A percentile compares a stretch with the other conserved stretches of the same genome.
Conservation (phyloP, 2,329 filamentous ascomycete genomes). For the Colletotrichum chlorophyti region DNA sequence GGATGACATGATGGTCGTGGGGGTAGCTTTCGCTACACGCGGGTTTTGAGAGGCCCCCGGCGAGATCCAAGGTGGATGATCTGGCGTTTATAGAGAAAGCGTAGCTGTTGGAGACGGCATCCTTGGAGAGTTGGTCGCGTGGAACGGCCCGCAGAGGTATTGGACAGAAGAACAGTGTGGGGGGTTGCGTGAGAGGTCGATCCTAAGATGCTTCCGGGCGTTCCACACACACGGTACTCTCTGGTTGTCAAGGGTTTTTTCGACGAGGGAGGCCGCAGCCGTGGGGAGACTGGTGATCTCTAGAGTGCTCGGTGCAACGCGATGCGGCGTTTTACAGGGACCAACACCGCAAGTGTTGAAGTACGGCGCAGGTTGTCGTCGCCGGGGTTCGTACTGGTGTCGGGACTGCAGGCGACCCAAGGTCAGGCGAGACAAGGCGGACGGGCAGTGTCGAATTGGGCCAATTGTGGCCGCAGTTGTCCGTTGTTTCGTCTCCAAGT, state of each 20-base stretch:
- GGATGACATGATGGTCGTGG: slow-evolving; percentile 37
- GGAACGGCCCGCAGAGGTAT: slow-evolving; percentile 30
- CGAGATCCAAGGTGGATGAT: slow-evolving; percentile 24
- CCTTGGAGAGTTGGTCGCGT: slow-evolving; percentile 30
- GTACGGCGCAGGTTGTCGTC: slow-evolving; percentile 9
- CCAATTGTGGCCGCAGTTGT: slow-evolving; percentile 27
- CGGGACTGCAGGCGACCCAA: slow-evolving; percentile 21
- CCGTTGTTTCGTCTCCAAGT: slow-evolving; percentile 18
- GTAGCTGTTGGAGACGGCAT: slow-evolving; percentile 30
- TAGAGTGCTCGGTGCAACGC: slow-evolving; percentile 12
- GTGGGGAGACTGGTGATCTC: slow-evolving; percentile 24
- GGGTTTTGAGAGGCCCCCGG: slow-evolving; percentile 15
- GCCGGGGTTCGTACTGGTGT: slow-evolving; percentile 19
- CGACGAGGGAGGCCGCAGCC: slow-evolving; percentile 13
- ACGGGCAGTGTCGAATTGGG: slow-evolving; percentile 19
- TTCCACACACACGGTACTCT: slow-evolving; percentile 26
- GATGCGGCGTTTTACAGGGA: slow-evolving; percentile 17
- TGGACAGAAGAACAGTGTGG: slow-evolving; percentile 26
- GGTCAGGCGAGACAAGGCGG: slow-evolving; percentile 22
- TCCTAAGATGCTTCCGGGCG: slow-evolving; percentile 23
- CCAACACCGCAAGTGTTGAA: slow-evolving; percentile 8
- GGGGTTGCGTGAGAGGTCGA: slow-evolving; percentile 25
- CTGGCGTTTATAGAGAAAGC: slow-evolving; percentile 28
- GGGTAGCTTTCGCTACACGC: slow-evolving; percentile 17
- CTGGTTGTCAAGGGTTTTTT: slow-evolving; percentile 22